A percentile compares a stretch with the other conserved stretches of the same genome.
phyloP scores from a whole-genome alignment of 2,329 filamentous ascomycete genomes.

The Pseudogymnoascus verrucosus region DNA sequence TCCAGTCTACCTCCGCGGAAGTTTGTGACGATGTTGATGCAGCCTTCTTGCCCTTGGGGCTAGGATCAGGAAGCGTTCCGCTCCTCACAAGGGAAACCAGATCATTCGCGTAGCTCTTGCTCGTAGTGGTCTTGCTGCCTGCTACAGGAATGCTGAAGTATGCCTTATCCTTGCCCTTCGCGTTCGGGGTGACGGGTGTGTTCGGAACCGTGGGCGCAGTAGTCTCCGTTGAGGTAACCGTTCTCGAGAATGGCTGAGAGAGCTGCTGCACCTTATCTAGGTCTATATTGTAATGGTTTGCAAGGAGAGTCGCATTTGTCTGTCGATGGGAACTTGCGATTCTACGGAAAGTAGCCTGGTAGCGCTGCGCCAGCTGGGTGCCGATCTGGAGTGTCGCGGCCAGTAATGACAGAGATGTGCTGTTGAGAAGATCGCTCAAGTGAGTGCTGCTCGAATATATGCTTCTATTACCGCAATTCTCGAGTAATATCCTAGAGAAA shows the following conservation, averaged over 20 bases:
- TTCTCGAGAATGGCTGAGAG: conserved; percentile 74
- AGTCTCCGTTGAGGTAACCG: conserved; percentile 41
- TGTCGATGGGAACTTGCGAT: conserved; percentile 54
- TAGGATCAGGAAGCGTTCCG: conserved; percentile 29
- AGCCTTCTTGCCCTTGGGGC: conserved; percentile 22
- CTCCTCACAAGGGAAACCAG: conserved; percentile 65
- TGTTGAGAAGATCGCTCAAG: conserved; percentile 81
- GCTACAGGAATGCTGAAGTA: conserved; percentile 34
- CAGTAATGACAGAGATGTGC: conserved; percentile 71
- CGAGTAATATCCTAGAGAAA: conserved; percentile 81
- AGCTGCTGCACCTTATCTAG: conserved; percentile 78
- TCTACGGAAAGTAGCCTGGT: conserved; percentile 80
- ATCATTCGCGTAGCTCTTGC: conserved; percentile 71
- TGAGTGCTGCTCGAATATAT: conserved; percentile 91
- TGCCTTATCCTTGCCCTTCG: conserved; percentile 71
- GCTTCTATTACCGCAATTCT: conserved; percentile 94
- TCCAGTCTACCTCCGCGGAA: conserved; percentile 45
- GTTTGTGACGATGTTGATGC: conserved; percentile 10
- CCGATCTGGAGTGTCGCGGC: conserved; percentile 71
- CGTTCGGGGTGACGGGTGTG: conserved; percentile 45
- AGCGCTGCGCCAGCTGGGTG: conserved; percentile 82
- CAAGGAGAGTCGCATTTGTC: conserved; percentile 64
- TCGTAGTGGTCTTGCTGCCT: conserved; percentile 35
- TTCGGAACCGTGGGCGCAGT: conserved; percentile 42
- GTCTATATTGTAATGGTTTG: conserved; percentile 76